These are phyloP conservation scores for Parasarocladium wereldwijsianum DNA, from an alignment of 2,329 filamentous ascomycete species.

Conservation along the genomic window DNA sequence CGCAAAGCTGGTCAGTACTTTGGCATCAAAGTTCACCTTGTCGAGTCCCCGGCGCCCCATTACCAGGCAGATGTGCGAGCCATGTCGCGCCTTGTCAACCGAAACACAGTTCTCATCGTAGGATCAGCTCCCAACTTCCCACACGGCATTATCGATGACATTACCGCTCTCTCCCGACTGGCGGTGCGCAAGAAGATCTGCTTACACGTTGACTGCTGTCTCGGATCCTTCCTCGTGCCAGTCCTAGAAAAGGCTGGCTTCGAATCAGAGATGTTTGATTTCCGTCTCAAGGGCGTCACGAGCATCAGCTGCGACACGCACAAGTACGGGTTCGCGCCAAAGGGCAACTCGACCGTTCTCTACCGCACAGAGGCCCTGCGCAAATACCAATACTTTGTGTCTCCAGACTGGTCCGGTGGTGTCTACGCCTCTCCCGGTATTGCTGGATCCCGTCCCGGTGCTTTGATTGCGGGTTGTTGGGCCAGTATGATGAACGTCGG, in stretches of 20 bases:
- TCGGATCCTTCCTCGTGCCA: constrained; percentile 88
- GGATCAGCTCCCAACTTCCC: constrained; percentile 96
- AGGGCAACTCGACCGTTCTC: constrained; percentile 86
- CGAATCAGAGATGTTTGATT: constrained; percentile 78
- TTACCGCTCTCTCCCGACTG: constrained; percentile 67
- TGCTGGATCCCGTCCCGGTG: constrained; percentile 81
- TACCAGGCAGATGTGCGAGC: constrained; percentile 73
- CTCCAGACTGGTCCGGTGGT: constrained; percentile 85
- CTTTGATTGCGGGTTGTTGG: constrained; percentile 94
- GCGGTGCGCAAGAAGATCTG: constrained; percentile 68
- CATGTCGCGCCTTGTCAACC: constrained; percentile 76
- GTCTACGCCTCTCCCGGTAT: constrained; percentile 91
- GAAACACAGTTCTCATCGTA: constrained; percentile 85
- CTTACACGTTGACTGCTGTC: constrained; percentile 93
- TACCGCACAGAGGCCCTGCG: constrained; percentile 72
- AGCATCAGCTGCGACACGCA: constrained; percentile 95
- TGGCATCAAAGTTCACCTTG: constrained; percentile 85
- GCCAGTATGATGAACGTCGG: constrained; percentile 79
- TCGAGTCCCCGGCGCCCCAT: constrained; percentile 68
- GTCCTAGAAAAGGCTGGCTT: constrained; percentile 91
- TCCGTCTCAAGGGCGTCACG: constrained; percentile 84
- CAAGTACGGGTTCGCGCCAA: constrained; percentile 97
- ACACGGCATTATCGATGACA: constrained; percentile 95
- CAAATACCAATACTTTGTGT: constrained; percentile 92
- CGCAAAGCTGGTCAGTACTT: constrained; percentile 92